Evolutionary conservation across 495 filamentous ascomycete species (phyloP).

Genomic region (Neurospora sp.): DNA sequence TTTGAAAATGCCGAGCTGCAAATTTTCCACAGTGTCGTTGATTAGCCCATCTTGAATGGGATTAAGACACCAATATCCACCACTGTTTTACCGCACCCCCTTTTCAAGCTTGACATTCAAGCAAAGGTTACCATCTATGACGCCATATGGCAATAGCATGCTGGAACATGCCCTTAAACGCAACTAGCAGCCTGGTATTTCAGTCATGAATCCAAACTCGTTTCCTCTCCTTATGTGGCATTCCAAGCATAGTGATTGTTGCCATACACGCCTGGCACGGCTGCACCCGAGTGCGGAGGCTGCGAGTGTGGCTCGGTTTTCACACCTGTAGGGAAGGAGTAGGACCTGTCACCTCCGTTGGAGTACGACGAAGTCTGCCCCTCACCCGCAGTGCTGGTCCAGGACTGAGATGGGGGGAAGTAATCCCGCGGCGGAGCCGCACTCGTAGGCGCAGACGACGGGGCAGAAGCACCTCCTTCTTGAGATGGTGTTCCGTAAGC

Average conservation of each 20-base stretch:
- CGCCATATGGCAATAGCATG: background rate
- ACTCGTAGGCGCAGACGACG: conserved; percentile 6
- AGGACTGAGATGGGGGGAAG: conserved; percentile 34
- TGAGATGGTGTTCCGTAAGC: conserved; percentile 11
- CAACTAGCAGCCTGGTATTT: background rate
- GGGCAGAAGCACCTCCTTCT: conserved; percentile 2
- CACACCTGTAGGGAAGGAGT: conserved; percentile 25
- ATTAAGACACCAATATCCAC: background rate
- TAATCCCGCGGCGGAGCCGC: conserved; percentile 34
- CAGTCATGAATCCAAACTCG: background rate
- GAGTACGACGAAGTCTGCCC: conserved; percentile 23
- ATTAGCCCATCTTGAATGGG: background rate
- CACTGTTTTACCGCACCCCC: background rate
- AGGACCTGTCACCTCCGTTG: conserved; percentile 28
- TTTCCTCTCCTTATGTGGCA: conserved; percentile 7
- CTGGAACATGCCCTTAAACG: background rate
- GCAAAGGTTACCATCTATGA: background rate
- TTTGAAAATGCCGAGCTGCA: background rate
- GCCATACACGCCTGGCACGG: conserved; percentile 5
- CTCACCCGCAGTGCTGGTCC: conserved; percentile 36
- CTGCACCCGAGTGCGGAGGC: conserved; percentile 5
- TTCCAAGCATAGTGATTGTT: conserved; percentile 18
- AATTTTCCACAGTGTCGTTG: background rate
- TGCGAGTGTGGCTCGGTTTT: conserved; percentile 7
- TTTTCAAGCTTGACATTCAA: background rate